Evolutionary conservation across 2,329 filamentous ascomycete species (phyloP), one percentile per base, ranked within the genome.

Genomic region (Fonsecaea erecta): DNA sequence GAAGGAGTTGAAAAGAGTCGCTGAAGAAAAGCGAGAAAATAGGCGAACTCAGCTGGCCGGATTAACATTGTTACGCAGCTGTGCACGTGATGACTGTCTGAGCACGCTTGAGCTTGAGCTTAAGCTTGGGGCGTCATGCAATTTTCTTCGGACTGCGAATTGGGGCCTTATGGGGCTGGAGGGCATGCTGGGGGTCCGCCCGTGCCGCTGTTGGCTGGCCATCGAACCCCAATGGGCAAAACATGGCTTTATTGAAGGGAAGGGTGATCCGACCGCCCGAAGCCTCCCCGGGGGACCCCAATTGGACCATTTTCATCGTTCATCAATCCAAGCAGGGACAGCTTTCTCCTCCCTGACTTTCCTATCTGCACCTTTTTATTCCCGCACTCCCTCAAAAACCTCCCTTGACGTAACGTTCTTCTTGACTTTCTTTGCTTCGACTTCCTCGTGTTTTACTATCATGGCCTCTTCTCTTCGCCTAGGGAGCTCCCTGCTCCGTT

Each of bases 381-480:
- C 62, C 55, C 52, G 60, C 60, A 56, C 52, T 66, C 28, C 51
- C 57, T 60, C 57, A 16, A 43, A 48, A 48, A 24, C 21, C 14
- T 58, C 40, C 66, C 60, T 58, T 64, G 63, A 57, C 57, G 40
- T 66, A 60, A 43, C 61, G 63, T 65, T 63, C 62, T 61, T 48
- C 55, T 51, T 59, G 63, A 24, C 37, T 43, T 63, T 37, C 55
- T 52, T 56, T 55, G 24, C 60, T 62, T 62, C 43, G 30, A 21
- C 37, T 32, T 35, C n/a, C 24, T 63, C 35, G 62, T 71, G 69
- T 65, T 67, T 24, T 43, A 66, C 75, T 77, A 86, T 82, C 82
- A 97, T 97, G 92, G 90, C 92, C 78, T 88, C 92, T 77, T 86
- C 91, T 78, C 82, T 95, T 78, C 90, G 92, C 84, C 81, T 96